Percentiles rank a stretch among this genome's conserved stretches.
phyloP scores from a whole-genome alignment of 305 asterid species.

The Andrographis paniculata region DNA sequence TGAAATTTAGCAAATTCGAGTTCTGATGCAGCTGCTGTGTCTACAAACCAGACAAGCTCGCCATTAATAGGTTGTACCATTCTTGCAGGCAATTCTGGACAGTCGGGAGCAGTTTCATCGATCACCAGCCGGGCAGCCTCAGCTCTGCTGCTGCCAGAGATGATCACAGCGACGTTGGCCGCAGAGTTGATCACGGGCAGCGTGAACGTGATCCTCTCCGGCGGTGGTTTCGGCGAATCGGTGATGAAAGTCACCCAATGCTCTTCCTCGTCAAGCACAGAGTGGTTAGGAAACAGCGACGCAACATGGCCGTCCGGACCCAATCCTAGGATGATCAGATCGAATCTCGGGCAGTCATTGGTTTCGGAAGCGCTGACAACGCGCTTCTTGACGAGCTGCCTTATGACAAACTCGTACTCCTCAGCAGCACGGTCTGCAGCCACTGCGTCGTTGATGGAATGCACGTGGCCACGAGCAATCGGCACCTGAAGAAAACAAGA shows the following conservation, averaged over 20 bases:
- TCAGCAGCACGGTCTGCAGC: conserved; percentile 83
- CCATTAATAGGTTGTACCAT: conserved; percentile 61
- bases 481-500: conserved; percentile 69
- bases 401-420: conserved; percentile 71
- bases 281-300: conserved; percentile 68
- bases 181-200: conserved; percentile 86
- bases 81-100: conserved; percentile 46
- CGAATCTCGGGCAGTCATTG: conserved; percentile 86
- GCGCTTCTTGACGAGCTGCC: conserved; percentile 82
- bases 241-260: conserved; percentile 80
- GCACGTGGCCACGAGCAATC: conserved; percentile 64
- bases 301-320: conserved; percentile 94
- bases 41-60: conserved; percentile 79
- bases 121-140: conserved; percentile 52
- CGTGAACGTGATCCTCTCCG: conserved; percentile 92
- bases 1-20: conserved; percentile 36
- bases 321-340: conserved; percentile 84
- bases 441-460: conserved; percentile 64
- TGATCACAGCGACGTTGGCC: conserved; percentile 64
- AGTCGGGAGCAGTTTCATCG: conserved; percentile 34
- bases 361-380: conserved; percentile 56
- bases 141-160: conserved; percentile 57
- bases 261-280: conserved; percentile 47
- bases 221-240: conserved; percentile 84
- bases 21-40: conserved; percentile 62